Percentiles rank a stretch among this genome's conserved stretches.
These are phyloP conservation scores for Adenanthera pavonina DNA, from an alignment of 306 rosid genomes.

Conservation along the genomic window DNA sequence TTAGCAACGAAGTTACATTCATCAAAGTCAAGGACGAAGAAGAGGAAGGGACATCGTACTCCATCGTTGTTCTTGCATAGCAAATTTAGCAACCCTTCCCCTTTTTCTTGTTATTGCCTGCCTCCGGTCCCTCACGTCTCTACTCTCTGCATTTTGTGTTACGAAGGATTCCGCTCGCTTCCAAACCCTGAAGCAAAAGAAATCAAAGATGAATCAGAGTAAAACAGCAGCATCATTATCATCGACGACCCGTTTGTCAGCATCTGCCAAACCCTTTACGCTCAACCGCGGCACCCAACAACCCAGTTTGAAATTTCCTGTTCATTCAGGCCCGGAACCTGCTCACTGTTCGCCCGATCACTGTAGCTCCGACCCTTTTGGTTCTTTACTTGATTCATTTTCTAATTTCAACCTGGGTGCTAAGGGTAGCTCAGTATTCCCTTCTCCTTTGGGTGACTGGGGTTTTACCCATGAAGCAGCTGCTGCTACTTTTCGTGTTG, in stretches of 20 bases:
- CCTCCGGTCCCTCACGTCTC: not conserved
- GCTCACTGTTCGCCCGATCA: conserved; percentile 17
- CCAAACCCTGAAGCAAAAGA: conserved; percentile 12
- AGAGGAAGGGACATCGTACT: not conserved
- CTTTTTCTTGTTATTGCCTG: not conserved
- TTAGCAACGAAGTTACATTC: conserved; percentile 18
- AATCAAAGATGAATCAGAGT: conserved; percentile 36
- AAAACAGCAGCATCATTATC: conserved; percentile 31
- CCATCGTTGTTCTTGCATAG: not conserved
- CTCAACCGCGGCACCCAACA: conserved; percentile 43
- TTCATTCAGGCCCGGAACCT: conserved; percentile 20
- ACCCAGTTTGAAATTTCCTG: conserved; percentile 33
- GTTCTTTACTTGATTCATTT: conserved; percentile 47
- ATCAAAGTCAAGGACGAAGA: conserved; percentile 29
- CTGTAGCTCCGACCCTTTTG: conserved; percentile 44
- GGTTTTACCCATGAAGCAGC: not conserved
- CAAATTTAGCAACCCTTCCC: not conserved
- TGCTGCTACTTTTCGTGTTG: conserved; percentile 6
- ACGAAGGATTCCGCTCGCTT: not conserved
- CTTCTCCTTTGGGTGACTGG: conserved; percentile 26
- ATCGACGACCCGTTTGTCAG: conserved; percentile 59
- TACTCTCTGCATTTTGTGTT: not conserved
- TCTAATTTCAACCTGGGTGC: conserved; percentile 37
- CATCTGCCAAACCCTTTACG: conserved; percentile 68
- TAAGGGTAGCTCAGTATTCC: conserved; percentile 26